Conservation (phyloP, 257 asterid genomes). For the Nicotiana benthamiana region DNA sequence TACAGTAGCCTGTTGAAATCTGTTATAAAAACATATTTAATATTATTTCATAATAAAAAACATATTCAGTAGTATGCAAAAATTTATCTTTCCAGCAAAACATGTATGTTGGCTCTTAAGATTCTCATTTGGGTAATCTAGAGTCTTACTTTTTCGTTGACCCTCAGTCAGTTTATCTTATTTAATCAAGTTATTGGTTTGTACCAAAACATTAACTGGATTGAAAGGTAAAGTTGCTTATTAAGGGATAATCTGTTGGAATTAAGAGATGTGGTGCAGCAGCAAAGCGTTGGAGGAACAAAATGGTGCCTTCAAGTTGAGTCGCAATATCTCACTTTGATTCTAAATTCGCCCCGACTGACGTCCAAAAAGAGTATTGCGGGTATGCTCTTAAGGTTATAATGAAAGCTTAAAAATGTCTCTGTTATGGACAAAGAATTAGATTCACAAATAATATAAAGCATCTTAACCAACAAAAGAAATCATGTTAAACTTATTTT, state of each 20-base stretch:
- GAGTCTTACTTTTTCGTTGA: not conserved
- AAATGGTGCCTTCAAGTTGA: not conserved
- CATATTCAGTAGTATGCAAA: not conserved
- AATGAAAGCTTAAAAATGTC: not conserved
- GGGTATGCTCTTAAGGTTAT: not conserved
- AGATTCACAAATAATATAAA: not conserved
- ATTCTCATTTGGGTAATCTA: not conserved
- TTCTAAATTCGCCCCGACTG: too few relatives aligned
- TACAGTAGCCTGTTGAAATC: too few relatives aligned
- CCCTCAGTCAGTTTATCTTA: not conserved
- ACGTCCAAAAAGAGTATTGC: too few relatives aligned
- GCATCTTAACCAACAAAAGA: not conserved
- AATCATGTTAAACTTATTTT: too few relatives aligned
- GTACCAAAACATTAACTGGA: not conserved
- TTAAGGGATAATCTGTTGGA: not conserved
- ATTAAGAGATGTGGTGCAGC: not conserved
- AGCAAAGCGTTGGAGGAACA: not conserved
- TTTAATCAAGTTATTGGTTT: too few relatives aligned
- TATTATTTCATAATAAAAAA: too few relatives aligned
- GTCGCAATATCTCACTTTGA: not conserved
- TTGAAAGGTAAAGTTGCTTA: not conserved
- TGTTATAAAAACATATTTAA: too few relatives aligned
- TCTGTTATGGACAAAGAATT: not conserved
- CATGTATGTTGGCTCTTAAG: too few relatives aligned
- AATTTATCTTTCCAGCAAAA: not conserved